These are phyloP conservation scores for Penicillium concentricum DNA, from an alignment of 2,329 filamentous ascomycete species.

Conservation along the genomic window DNA sequence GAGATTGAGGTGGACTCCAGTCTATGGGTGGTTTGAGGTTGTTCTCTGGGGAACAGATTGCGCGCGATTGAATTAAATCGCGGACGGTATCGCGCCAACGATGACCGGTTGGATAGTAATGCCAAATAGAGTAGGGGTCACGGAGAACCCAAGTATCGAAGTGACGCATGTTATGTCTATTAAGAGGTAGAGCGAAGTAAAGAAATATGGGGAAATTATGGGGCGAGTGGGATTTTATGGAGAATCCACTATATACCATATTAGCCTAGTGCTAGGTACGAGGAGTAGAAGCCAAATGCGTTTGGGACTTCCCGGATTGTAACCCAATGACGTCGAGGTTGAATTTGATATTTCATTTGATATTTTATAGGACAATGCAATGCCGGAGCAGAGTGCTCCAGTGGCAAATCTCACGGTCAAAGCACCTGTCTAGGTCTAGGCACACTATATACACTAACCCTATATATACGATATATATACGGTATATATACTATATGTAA, in stretches of 20 bases:
- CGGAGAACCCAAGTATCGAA: slow-evolving; percentile 41
- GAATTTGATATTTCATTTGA: not conserved
- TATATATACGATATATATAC: too few species aligned
- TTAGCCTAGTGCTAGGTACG: too few species aligned
- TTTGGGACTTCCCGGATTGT: not conserved
- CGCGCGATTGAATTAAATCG: slow-evolving; percentile 35
- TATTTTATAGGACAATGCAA: too few species aligned
- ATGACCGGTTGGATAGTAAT: slow-evolving; percentile 38
- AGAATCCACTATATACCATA: too few species aligned
- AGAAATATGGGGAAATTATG: slow-evolving; percentile 13
- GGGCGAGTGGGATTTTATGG: slow-evolving; percentile 6
- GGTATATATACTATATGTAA: not conserved
- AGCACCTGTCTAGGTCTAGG: not conserved
- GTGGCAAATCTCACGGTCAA: not conserved
- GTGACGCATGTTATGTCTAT: slow-evolving; percentile 28
- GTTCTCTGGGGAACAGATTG: slow-evolving; percentile 33
- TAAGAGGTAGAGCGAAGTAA: not conserved
- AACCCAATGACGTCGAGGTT: not conserved
- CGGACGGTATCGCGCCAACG: slow-evolving; percentile 38
- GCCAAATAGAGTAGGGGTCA: slow-evolving; percentile 41
- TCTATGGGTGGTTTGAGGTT: slow-evolving; percentile 12
- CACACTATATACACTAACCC: too few species aligned
- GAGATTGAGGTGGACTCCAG: slow-evolving; percentile 7
- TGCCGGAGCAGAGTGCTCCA: slow-evolving; percentile 17
- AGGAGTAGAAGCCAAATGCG: too few species aligned